Evolutionary conservation across 2,329 filamentous ascomycete genomes (phyloP).

Genomic region (Colletotrichum tofieldiae): DNA sequence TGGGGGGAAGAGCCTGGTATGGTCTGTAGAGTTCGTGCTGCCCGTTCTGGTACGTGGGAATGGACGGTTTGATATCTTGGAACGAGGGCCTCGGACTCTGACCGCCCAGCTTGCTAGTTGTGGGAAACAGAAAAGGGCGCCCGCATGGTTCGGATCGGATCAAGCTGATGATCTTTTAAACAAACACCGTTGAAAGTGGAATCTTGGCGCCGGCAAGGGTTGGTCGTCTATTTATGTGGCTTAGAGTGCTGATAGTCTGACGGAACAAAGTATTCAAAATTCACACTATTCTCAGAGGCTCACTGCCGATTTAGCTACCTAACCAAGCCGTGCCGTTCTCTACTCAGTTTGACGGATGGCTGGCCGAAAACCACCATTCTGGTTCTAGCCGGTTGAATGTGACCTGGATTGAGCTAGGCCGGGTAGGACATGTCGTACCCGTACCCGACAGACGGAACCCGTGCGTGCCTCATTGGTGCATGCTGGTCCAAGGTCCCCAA

Average conservation of each 20-base stretch:
- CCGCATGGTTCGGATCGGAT: background rate
- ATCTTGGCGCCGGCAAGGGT: background rate
- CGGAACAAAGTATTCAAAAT: background rate
- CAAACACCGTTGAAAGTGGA: conserved; percentile 1
- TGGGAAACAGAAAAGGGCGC: background rate
- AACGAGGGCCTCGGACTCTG: conserved; percentile 21
- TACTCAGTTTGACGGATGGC: background rate
- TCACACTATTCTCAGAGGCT: conserved; percentile 5
- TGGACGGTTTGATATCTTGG: conserved; percentile 3
- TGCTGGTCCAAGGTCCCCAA: background rate
- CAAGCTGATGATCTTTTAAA: conserved; percentile 12
- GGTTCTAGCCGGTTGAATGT: conserved; percentile 1
- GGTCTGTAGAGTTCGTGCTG: background rate
- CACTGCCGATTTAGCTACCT: background rate
- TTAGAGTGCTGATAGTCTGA: conserved; percentile 19
- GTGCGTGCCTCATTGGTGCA: conserved; percentile 27
- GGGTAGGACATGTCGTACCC: conserved; percentile 22
- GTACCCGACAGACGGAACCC: conserved; percentile 37
- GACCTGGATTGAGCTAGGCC: conserved; percentile 3
- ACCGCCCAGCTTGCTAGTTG: background rate
- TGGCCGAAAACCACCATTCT: background rate
- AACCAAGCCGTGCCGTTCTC: background rate
- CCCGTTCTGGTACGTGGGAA: background rate
- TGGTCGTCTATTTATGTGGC: background rate
- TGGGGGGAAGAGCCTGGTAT: background rate